Conservation (phyloP, 192 early-diverging fungal genomes). For the Coemansia sp. region DNA sequence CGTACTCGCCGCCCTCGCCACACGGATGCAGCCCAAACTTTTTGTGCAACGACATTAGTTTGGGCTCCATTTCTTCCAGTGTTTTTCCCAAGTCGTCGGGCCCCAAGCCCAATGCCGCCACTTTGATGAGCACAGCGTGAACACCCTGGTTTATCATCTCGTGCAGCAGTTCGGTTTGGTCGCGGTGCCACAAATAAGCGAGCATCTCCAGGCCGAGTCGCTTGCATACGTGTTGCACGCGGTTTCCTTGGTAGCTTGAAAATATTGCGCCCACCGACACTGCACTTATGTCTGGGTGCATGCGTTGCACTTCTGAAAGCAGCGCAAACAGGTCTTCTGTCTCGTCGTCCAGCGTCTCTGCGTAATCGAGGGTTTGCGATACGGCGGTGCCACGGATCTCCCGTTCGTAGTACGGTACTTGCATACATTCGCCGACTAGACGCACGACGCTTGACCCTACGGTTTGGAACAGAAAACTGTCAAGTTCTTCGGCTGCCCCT, state of each 20-base stretch:
- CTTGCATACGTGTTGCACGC: conserved; percentile 91
- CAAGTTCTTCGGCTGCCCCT: conserved; percentile 71
- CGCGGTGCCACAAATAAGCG: conserved; percentile 85
- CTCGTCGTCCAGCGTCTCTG: conserved; percentile 71
- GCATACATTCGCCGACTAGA: conserved; percentile 78
- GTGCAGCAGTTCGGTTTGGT: conserved; percentile 75
- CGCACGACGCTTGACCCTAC: conserved; percentile 91
- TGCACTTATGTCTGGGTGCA: conserved; percentile 76
- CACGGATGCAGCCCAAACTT: conserved; percentile 84
- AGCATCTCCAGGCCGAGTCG: conserved; percentile 81
- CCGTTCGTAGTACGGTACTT: conserved; percentile 76
- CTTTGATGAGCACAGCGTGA: conserved; percentile 87
- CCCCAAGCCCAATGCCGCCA: conserved; percentile 82
- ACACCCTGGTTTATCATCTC: conserved; percentile 83
- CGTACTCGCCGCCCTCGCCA: conserved; percentile 98
- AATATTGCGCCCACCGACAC: conserved; percentile 95
- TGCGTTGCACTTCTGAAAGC: conserved; percentile 62
- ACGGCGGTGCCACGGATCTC: conserved; percentile 72
- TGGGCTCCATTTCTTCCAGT: conserved; percentile 72
- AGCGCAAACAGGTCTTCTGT: conserved; percentile 89
- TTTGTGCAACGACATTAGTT: conserved; percentile 63
- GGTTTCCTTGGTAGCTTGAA: conserved; percentile 95
- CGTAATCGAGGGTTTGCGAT: conserved; percentile 65
- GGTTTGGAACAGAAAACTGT: conserved; percentile 96
- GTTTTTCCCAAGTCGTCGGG: conserved; percentile 64